Base-by-base conservation (phyloP, 2,329 filamentous ascomycete species). In the Arthrobotrys musiformis region DNA sequence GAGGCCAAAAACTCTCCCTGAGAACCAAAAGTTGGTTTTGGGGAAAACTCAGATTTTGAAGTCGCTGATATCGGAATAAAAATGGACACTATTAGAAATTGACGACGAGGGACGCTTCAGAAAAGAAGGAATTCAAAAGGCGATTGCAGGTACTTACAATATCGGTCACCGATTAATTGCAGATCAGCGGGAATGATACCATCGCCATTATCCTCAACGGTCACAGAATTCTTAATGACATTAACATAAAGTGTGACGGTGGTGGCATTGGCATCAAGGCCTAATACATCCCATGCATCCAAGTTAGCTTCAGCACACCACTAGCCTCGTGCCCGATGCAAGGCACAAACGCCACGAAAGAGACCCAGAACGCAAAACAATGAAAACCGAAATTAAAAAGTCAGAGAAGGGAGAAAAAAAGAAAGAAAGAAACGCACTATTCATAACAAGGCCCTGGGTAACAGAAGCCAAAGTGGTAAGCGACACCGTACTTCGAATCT, bases 171-270 rank as follows among this genome's bases (percentile, higher is more conserved):
- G 13, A 81, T 26, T 15, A 79, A 58, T 3, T 22, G 15, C 58
- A 98, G 97, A 79, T 97, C 94, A 1, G 83, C 81, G 0, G 91
- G 88, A 0, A 85, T 82, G 52, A 99, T 96, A 0, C 95, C 95
- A 15, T 85, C 70, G 0, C 95, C 95, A 83, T 98, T 88, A 82
- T 99, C 95, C 81, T 97, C 92, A 4, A 97, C 88, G 0, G 87
- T 86, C 83, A 94, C 97, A 79, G 88, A 89, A 4, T 93, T 94
- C 24, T 90, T 89, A 64, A 84, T 83, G 82, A 93, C 93, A 83
- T 97, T 92, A 22, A 97, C 85, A 0, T 86, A 87, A 67, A 97
- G 85, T 64, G 88, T 88, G 78, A 97, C 84, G 68, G 87, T 91
- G 35, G 86, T 87, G 15, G 94, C 90, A 52, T 85, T 85, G 2